Base-by-base conservation (phyloP, 768 basidiomycete species). In the Collybia mongolica region DNA sequence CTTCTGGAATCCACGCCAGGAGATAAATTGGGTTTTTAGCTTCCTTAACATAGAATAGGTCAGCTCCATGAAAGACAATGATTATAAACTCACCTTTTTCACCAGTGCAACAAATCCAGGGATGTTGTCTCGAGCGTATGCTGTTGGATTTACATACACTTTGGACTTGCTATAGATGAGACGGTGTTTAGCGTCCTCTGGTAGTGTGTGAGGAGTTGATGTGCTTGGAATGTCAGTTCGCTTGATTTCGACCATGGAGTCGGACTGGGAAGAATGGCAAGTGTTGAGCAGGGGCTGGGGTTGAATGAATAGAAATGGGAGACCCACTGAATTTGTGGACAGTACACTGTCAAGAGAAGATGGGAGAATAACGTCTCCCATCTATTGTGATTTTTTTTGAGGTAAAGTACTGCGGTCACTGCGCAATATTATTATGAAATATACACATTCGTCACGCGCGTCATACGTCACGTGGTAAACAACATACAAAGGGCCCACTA, bases 131-230 rank as follows among this genome's bases (percentile, higher is more conserved):
- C 88, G 79, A 2, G 88, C 77, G 65, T 93, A 95, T 2, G 88
- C 84, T 2, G 94, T 96, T 0, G 97, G 97, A 58, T 98, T 92
- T 39, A 99, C 85, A 63, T 96, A 94, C 39, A 98, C 96, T 66
- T 94, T 95, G 37, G 88, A 91, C 65, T 96, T 97, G 67, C 85
- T 88, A 60, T 93, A 97, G 12, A 98, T 65, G 42, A 98, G 75
- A 39, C 89, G 76, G 63, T 83, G 81, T 65, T 81, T 84, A 58
- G 83, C 83, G 57, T 86, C 84, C 48, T 80, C 75, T 6, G 61
- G 59, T 53, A 23, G 19, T 32, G 39, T 32, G 47, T 46, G 36
- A 47, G 41, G 42, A 50, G 49, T 32, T 59, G 44, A 39, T 58
- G 60, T 46, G 62, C 46, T 45, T 41, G 62, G 55, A 40, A 58